A percentile compares a stretch with the other conserved stretches of the same genome.
These are phyloP conservation scores for Diatrype stigma DNA, from an alignment of 2,329 filamentous ascomycete species.

Conservation along the genomic window DNA sequence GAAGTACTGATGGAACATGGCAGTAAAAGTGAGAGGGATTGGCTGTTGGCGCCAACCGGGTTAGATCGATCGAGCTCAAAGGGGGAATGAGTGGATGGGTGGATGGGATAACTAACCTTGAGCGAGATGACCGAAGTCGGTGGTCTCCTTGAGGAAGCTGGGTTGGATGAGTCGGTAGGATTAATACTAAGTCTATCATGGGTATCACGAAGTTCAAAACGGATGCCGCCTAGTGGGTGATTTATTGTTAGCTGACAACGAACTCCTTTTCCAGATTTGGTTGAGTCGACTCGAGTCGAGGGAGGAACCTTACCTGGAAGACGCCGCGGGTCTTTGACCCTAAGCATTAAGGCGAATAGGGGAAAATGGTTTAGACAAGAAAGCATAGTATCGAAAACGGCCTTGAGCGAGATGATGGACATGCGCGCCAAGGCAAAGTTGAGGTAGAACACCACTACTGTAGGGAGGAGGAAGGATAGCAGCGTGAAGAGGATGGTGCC, in stretches of 20 bases:
- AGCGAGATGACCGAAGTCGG: slow-evolving; percentile 81
- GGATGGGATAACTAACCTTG: slow-evolving; percentile 54
- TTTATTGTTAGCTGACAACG: slow-evolving; percentile 9
- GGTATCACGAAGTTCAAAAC: slow-evolving; percentile 82
- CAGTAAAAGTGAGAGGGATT: slow-evolving; percentile 81
- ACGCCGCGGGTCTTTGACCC: slow-evolving; percentile 86
- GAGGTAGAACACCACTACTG: slow-evolving; percentile 92
- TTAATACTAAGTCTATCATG: slow-evolving; percentile 43
- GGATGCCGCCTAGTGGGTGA: slow-evolving; percentile 63
- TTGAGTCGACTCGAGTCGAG: not conserved
- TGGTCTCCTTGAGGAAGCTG: slow-evolving; percentile 35
- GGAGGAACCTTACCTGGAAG: slow-evolving; percentile 65
- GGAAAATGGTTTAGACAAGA: slow-evolving; percentile 97
- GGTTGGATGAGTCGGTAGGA: slow-evolving; percentile 20
- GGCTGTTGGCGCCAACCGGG: slow-evolving; percentile 60
- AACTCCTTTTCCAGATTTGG: too few relatives aligned
- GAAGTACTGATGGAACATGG: slow-evolving; percentile 97
- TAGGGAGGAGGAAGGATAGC: slow-evolving; percentile 90
- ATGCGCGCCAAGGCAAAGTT: slow-evolving; percentile 94
- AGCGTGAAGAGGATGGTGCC: slow-evolving; percentile 96
- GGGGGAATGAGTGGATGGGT: not conserved
- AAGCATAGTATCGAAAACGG: slow-evolving; percentile 81
- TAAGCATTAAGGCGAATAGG: slow-evolving; percentile 92
- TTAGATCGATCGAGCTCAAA: slow-evolving; percentile 3
- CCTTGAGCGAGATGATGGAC: slow-evolving; percentile 91